Base-by-base conservation (phyloP, 1,284 basidiomycete genomes). In the Moesziomyces parantarcticus region DNA sequence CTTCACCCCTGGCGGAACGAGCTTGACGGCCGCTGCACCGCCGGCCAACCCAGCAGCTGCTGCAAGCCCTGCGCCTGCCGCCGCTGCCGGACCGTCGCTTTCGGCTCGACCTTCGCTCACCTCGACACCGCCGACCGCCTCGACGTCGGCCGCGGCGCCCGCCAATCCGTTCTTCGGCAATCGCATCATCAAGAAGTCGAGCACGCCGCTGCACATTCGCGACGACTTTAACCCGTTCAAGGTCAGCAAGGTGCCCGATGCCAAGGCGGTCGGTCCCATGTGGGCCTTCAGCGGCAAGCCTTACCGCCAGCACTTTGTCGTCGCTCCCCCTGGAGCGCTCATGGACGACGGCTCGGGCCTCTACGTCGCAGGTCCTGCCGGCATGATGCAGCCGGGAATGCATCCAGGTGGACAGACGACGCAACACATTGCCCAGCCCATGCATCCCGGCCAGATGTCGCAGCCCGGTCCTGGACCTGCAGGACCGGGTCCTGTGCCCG, bases 211-310 rank as follows among this genome's bases (percentile, higher is more conserved):
- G 44, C 91, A 93, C 81, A 88, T 94, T 78, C 92, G 94, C 85
- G 92, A 95, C 77, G 94, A 97, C 79, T 97, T 97, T 84, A 96
- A 94, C 85, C 92, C 94, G 25, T 95, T 93, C 87, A 93, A 94
- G 85, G 89, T 90, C 78, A 88, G 88, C 82, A 93, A 93, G 84
- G 89, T 93, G 56, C 88, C 87, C 8, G 91, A 92, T 62, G 89
- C 93, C 13, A 85, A 88, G 23, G 87, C 88, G 75, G 88, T 93
- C 71, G 85, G 92, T 22, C 87, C 91, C 1, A 87, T 88, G 72
- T 97, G 94, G 94, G 92, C 92, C 25, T 96, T 92, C 85, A 91
- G 85, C 73, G 94, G 94, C 78, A 93, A 94, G 85, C 90, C 92
- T 44, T 93, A 91, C 84, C 88, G 89, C 76, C 86, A 88, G 74